Percentiles rank a stretch among this genome's conserved stretches.
Conservation (phyloP, 495 filamentous ascomycete genomes). For the Tetracladium setigerum region DNA sequence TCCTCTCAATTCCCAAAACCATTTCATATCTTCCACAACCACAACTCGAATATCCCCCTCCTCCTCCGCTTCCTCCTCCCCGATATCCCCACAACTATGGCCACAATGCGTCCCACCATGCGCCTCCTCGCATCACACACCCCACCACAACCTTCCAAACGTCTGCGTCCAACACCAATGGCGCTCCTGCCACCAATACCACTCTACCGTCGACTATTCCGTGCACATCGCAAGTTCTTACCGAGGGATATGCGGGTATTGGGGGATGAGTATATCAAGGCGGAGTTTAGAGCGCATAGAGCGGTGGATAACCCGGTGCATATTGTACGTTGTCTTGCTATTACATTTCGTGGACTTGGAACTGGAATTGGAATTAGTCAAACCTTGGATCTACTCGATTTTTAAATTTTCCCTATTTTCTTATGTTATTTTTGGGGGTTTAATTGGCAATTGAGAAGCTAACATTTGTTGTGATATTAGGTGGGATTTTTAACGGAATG, state of each 20-base stretch:
- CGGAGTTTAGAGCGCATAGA: constrained; percentile 78
- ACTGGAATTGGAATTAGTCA: no score
- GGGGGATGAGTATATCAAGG: constrained; percentile 86
- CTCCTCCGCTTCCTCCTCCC: neutral
- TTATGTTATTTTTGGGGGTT: neutral
- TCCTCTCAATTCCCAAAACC: neutral
- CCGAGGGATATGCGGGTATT: constrained; percentile 67
- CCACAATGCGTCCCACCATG: neutral
- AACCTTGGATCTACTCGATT: no score
- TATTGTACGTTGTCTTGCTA: constrained; percentile 49
- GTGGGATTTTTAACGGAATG: constrained; percentile 95
- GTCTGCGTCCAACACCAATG: constrained; percentile 46
- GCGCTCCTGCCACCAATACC: constrained; percentile 86
- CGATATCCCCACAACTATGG: neutral
- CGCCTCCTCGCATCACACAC: no score
- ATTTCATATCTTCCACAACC: neutral
- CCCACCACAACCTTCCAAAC: neutral
- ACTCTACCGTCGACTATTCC: constrained; percentile 79
- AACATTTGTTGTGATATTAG: constrained; percentile 30
- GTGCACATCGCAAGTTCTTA: constrained; percentile 75
- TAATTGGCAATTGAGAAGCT: neutral
- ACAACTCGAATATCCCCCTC: neutral
- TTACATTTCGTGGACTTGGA: neutral
- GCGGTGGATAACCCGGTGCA: constrained; percentile 86
- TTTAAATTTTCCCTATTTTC: no score